A percentile compares a stretch with the other conserved stretches of the same genome.
Evolutionary conservation across 176 grass and related monocot genomes (phyloP).

Genomic region (Rhynchospora tenuis): DNA sequence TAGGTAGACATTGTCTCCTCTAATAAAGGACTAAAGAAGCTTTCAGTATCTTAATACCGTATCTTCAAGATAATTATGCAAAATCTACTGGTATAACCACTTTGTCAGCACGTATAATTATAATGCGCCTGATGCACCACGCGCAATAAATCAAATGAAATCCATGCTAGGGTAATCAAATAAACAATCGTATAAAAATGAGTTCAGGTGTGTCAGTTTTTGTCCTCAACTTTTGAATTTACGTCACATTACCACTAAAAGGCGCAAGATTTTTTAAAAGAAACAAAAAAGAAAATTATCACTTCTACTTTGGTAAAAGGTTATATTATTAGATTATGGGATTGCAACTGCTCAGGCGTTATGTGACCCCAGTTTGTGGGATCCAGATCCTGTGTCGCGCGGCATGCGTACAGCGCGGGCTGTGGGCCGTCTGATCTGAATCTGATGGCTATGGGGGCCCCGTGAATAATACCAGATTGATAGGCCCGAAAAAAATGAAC

Average conservation of each 20-base stretch:
- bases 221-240: neutral
- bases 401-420: too few relatives aligned
- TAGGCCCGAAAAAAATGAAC: too few relatives aligned
- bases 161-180: neutral
- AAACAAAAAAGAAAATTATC: neutral
- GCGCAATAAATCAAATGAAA: conserved; percentile 12
- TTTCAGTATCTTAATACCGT: neutral
- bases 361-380: neutral
- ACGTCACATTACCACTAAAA: conserved; percentile 1
- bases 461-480: too few relatives aligned
- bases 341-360: neutral
- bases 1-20: neutral
- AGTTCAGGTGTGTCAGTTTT: conserved; percentile 4
- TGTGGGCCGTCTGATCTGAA: too few relatives aligned
- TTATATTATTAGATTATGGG: too few relatives aligned
- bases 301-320: neutral
- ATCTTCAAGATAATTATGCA: neutral
- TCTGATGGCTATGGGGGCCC: too few relatives aligned
- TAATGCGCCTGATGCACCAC: neutral
- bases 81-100: conserved; percentile 19
- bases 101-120: neutral
- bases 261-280: neutral
- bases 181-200: neutral
- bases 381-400: too few relatives aligned
- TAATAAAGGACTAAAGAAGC: neutral